These are phyloP conservation scores for Tylopilus intermedius DNA, from an alignment of 768 basidiomycete genomes.

Conservation along the genomic window DNA sequence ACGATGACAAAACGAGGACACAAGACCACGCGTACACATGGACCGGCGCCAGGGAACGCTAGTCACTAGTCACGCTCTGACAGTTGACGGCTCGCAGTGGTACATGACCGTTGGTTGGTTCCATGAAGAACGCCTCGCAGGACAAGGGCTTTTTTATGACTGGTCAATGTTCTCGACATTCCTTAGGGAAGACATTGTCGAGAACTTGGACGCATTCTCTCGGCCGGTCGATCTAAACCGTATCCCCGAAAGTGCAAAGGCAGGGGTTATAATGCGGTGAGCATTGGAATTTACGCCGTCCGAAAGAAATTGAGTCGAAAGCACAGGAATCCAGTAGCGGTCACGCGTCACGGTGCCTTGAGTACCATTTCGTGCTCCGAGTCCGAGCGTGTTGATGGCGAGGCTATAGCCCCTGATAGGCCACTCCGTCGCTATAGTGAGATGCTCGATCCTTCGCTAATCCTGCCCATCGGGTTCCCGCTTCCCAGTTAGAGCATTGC, in stretches of 20 bases:
- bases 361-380: background rate
- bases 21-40: too few relatives aligned
- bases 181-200: constrained; percentile 4
- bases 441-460: background rate
- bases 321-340: background rate
- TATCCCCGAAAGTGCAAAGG: constrained; percentile 27
- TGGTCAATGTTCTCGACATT: too few relatives aligned
- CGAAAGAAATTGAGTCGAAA: background rate
- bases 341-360: background rate
- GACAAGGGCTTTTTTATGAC: too few relatives aligned
- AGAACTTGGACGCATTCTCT: constrained; percentile 20
- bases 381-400: too few relatives aligned
- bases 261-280: constrained; percentile 29
- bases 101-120: too few relatives aligned
- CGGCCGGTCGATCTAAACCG: constrained; percentile 36
- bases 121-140: too few relatives aligned
- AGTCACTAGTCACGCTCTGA: too few relatives aligned
- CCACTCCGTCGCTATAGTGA: background rate
- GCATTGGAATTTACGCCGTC: constrained; percentile 29
- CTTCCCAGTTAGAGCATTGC: too few relatives aligned
- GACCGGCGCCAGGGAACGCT: too few relatives aligned
- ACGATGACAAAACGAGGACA: too few relatives aligned
- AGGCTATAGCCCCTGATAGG: background rate
- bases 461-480: too few relatives aligned
- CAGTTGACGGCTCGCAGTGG: too few relatives aligned